phyloP scores from a whole-genome alignment of 768 basidiomycete species.

The Leccinum disarticulatum region DNA sequence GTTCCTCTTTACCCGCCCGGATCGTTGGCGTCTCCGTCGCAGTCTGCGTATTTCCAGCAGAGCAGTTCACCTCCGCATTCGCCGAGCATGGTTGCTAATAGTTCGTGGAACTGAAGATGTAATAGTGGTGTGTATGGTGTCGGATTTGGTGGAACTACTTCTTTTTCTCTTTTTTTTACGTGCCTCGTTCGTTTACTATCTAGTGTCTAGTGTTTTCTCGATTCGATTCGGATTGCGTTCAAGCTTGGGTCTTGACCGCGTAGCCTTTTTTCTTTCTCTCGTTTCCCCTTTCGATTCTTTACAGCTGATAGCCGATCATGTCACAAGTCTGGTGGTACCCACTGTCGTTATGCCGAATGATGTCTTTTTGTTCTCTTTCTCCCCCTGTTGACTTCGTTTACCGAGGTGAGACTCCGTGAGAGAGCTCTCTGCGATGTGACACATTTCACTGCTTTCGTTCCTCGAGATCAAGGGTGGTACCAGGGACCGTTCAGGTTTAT shows the following conservation, averaged over 20 bases:
- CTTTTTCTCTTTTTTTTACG: background rate
- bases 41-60: slow-evolving; percentile 51
- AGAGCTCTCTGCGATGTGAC: background rate
- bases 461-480: background rate
- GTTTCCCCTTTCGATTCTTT: background rate
- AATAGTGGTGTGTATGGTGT: background rate
- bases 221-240: background rate
- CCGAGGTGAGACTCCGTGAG: background rate
- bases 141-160: background rate
- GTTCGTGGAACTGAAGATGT: slow-evolving; percentile 22
- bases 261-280: background rate
- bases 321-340: background rate
- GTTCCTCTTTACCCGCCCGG: slow-evolving; percentile 39
- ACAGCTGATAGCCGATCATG: background rate
- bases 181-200: background rate
- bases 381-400: background rate
- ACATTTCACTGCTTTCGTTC: background rate
- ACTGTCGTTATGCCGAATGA: background rate
- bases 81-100: slow-evolving; percentile 39
- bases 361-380: background rate
- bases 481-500: too few relatives aligned
- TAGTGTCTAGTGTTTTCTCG: background rate
- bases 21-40: slow-evolving; percentile 54
- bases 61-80: slow-evolving; percentile 57
- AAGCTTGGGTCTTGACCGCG: background rate